A percentile compares a stretch with the other conserved stretches of the same genome.
These are phyloP conservation scores for Debaryomyces singareniensis DNA, from an alignment of 1,139 yeast genomes.

Conservation along the genomic window DNA sequence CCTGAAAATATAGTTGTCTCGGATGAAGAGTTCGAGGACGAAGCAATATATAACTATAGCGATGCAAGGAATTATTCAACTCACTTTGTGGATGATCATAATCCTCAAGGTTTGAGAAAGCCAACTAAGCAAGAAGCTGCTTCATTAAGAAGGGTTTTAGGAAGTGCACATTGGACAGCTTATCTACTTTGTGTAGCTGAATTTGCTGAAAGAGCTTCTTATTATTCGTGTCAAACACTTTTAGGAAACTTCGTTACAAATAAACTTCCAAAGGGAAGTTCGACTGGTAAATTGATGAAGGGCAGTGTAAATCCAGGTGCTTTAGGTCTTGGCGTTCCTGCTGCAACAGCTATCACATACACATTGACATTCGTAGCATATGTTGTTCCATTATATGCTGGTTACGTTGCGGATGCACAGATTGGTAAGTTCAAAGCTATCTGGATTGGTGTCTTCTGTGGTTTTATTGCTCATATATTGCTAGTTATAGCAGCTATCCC, in stretches of 20 bases:
- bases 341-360: constrained; percentile 35
- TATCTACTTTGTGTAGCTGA: constrained; percentile 38
- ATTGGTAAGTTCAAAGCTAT: constrained; percentile 38
- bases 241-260: constrained; percentile 41
- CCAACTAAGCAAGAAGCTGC: constrained; percentile 38
- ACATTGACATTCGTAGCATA: constrained; percentile 37
- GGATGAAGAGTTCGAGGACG: constrained; percentile 5
- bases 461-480: constrained; percentile 17
- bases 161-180: constrained; percentile 19
- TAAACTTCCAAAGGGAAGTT: constrained; percentile 45
- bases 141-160: constrained; percentile 35
- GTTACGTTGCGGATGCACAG: constrained; percentile 36
- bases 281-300: constrained; percentile 36
- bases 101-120: constrained; percentile 26
- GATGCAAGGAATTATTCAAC: constrained; percentile 18
- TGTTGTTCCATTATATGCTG: constrained; percentile 38
- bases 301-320: constrained; percentile 36
- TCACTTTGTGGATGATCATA: constrained; percentile 21
- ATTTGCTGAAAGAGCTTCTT: constrained; percentile 43
- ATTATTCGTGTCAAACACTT: constrained; percentile 36
- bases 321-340: constrained; percentile 29
- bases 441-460: constrained; percentile 32
- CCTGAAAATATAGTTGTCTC: no score
- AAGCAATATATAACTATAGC: constrained; percentile 11
- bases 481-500: constrained; percentile 38